Evolutionary conservation across 306 rosid genomes (phyloP).

Genomic region (Pterocarpus macrocarpus): DNA sequence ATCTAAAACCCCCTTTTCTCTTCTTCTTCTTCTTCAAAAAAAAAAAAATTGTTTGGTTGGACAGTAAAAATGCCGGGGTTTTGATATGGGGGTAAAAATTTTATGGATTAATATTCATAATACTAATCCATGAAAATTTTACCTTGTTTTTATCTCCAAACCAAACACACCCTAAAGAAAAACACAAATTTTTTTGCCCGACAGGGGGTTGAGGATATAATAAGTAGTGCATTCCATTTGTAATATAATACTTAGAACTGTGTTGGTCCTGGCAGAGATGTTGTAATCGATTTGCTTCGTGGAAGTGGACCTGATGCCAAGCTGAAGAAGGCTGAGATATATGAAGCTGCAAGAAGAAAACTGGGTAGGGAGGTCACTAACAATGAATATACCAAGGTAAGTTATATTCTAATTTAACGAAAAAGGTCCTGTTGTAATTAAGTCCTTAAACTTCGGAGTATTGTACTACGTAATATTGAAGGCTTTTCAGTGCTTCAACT

Average conservation of each 20-base stretch:
- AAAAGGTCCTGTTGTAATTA: background rate
- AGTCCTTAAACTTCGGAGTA: background rate
- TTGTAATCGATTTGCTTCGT: conserved; percentile 78
- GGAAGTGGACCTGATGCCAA: conserved; percentile 67
- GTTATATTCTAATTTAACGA: too few species aligned
- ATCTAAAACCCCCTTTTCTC: background rate
- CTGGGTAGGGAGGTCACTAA: conserved; percentile 68
- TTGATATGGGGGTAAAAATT: too few species aligned
- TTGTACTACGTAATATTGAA: background rate
- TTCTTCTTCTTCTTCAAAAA: background rate
- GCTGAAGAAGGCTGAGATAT: conserved; percentile 77
- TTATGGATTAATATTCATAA: too few species aligned
- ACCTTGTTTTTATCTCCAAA: too few species aligned
- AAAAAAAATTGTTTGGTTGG: too few species aligned
- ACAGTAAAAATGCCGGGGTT: too few species aligned
- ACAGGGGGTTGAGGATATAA: background rate
- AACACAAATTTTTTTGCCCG: background rate
- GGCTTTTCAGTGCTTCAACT: too few species aligned
- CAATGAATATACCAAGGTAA: conserved; percentile 83
- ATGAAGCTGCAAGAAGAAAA: conserved; percentile 68
- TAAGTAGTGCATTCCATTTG: conserved; percentile 27
- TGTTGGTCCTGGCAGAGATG: conserved; percentile 67
- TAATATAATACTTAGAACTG: conserved; percentile 23
- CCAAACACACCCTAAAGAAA: background rate
- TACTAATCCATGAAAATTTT: too few species aligned